phyloP scores from a whole-genome alignment of 2,329 filamentous ascomycete species.

The Pyrenophora graminea region DNA sequence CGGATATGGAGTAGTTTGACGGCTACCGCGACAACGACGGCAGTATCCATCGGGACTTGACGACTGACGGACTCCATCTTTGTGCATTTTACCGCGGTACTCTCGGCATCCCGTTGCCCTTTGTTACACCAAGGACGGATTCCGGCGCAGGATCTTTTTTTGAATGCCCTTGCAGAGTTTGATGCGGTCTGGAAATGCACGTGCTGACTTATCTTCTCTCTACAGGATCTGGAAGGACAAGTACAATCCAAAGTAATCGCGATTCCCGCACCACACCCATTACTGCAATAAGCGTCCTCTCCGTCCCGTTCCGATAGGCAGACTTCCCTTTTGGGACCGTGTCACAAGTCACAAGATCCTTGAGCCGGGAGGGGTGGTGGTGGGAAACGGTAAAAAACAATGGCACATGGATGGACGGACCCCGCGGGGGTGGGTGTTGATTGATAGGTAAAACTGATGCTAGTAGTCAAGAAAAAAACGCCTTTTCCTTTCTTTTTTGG shows the following conservation, averaged over 20 bases:
- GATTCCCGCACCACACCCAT: constrained; percentile 5
- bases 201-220: constrained; percentile 31
- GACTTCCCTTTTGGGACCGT: not conserved
- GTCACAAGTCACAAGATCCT: constrained; percentile 6
- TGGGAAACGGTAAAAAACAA: not conserved
- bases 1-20: not conserved
- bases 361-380: not conserved
- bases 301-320: constrained; percentile 1
- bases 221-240: constrained; percentile 98
- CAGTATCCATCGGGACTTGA: not conserved
- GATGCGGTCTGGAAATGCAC: not conserved
- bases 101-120: constrained; percentile 8
- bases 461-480: no score
- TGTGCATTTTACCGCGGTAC: constrained; percentile 1
- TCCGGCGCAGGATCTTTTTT: constrained; percentile 3
- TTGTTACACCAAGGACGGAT: not conserved
- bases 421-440: no score
- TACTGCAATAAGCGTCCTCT: not conserved
- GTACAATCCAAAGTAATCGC: constrained; percentile 64
- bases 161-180: not conserved
- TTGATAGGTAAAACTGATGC: no score
- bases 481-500: no score
- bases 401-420: no score
- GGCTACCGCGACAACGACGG: constrained; percentile 16
- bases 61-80: not conserved